Percentiles rank a stretch among this genome's conserved stretches.
phyloP scores from a whole-genome alignment of 2,329 filamentous ascomycete genomes.

The Botrytis deweyae region DNA sequence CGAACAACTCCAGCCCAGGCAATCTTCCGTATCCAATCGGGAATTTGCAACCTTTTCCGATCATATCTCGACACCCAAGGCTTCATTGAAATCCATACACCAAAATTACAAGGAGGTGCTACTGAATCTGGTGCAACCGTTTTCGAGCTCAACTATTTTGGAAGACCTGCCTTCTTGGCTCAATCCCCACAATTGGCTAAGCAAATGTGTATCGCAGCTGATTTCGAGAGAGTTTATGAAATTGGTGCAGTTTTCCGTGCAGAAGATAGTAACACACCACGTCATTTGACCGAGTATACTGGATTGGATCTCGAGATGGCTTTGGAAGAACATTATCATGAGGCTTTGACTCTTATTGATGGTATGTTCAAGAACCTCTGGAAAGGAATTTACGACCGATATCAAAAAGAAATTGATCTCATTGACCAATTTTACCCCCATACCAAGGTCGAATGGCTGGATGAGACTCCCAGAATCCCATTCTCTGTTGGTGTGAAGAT shows the following conservation, averaged over 20 bases:
- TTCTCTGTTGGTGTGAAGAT: slow-evolving; percentile 79
- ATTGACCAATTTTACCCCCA: slow-evolving; percentile 84
- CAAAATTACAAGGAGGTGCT: slow-evolving; percentile 84
- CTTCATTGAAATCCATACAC: slow-evolving; percentile 92
- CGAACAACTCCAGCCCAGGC: slow-evolving; percentile 83
- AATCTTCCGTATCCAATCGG: slow-evolving; percentile 83
- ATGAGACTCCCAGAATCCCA: slow-evolving; percentile 77
- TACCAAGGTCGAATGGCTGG: slow-evolving; percentile 81
- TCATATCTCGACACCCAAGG: slow-evolving; percentile 68
- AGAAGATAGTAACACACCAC: slow-evolving; percentile 93
- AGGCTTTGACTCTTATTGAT: slow-evolving; percentile 78
- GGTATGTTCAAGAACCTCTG: slow-evolving; percentile 78
- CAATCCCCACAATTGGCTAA: slow-evolving; percentile 92
- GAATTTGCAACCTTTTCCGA: slow-evolving; percentile 78
- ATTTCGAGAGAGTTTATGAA: slow-evolving; percentile 88
- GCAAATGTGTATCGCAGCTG: slow-evolving; percentile 87
- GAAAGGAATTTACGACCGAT: slow-evolving; percentile 66
- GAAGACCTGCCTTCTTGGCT: slow-evolving; percentile 79
- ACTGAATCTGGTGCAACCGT: slow-evolving; percentile 91
- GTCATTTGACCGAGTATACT: slow-evolving; percentile 92
- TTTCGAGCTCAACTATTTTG: slow-evolving; percentile 91
- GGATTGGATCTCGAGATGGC: slow-evolving; percentile 92
- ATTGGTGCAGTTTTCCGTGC: slow-evolving; percentile 88
- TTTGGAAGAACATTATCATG: slow-evolving; percentile 85
- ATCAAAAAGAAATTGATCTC: slow-evolving; percentile 70